phyloP scores from a whole-genome alignment of 352 stramenopile species.

The Pythium aristosporum region DNA sequence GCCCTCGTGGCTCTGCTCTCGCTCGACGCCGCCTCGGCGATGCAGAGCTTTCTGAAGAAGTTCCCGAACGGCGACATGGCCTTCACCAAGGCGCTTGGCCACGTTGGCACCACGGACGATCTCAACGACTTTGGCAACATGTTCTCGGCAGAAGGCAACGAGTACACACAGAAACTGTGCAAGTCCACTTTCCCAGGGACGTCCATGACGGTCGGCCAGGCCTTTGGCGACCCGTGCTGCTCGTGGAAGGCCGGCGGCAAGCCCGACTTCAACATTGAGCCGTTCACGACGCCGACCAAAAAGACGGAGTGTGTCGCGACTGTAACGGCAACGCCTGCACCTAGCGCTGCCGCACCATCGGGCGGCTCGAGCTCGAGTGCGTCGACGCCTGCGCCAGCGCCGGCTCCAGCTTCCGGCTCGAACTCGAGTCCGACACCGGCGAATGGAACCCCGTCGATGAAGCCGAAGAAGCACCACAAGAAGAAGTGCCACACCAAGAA shows the following conservation, averaged over 20 bases:
- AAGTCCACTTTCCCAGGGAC: conserved; percentile 34
- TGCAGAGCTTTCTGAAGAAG: not conserved
- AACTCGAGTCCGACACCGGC: no score
- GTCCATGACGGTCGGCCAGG: conserved; percentile 44
- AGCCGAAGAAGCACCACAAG: no score
- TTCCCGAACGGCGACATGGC: conserved; percentile 41
- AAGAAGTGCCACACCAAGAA: no score
- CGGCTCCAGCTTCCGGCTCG: not conserved
- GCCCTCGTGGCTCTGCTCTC: no score
- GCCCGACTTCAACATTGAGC: conserved; percentile 13
- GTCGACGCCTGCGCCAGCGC: not conserved
- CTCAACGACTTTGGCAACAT: conserved; percentile 35
- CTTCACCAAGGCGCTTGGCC: not conserved
- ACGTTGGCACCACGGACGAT: conserved; percentile 25
- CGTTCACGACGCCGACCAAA: conserved; percentile 1
- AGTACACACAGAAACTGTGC: conserved; percentile 35
- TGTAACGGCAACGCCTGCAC: not conserved
- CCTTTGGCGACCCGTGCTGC: conserved; percentile 59
- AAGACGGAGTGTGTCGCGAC: no score
- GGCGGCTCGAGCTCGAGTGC: not conserved
- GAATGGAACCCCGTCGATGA: no score
- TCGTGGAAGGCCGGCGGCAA: conserved; percentile 31
- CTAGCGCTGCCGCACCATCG: not conserved
- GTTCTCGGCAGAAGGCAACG: conserved; percentile 29
- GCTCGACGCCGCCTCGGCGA: no score